These are phyloP conservation scores for Diplotaxis tenuifolia DNA, from an alignment of 345 rosid genomes.

Conservation along the genomic window DNA sequence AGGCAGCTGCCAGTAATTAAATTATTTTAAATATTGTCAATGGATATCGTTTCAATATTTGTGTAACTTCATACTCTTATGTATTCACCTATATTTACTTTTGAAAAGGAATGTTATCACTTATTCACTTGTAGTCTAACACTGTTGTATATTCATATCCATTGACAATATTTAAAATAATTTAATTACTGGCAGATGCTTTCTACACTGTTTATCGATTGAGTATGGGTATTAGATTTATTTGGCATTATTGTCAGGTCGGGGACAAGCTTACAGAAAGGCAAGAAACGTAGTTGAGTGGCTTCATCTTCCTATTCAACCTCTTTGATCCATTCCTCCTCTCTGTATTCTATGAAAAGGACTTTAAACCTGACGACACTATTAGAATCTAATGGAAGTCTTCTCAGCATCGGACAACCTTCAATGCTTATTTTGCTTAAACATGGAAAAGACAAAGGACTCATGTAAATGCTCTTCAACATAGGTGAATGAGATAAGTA, in stretches of 20 bases:
- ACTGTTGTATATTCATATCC: no score
- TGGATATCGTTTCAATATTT: no score
- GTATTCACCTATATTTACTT: no score
- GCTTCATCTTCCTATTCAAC: background rate
- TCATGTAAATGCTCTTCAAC: background rate
- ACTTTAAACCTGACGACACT: background rate
- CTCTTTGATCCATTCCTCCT: background rate
- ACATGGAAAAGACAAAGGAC: background rate
- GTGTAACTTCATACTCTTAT: no score
- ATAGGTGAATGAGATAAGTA: background rate
- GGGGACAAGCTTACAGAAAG: background rate
- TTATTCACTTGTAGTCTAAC: no score
- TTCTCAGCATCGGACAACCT: background rate
- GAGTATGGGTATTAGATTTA: background rate
- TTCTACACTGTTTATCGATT: background rate
- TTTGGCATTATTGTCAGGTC: background rate
- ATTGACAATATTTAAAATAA: background rate
- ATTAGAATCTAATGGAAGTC: background rate
- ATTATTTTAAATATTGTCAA: background rate
- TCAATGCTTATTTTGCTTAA: background rate
- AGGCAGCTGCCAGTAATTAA: background rate
- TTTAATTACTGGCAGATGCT: background rate
- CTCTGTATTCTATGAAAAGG: background rate
- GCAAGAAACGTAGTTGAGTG: background rate
- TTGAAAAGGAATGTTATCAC: no score